Percentiles rank a stretch among this genome's conserved stretches.
phyloP scores from a whole-genome alignment of 805 yeast species.

The Wickerhamiella slavikovae region DNA sequence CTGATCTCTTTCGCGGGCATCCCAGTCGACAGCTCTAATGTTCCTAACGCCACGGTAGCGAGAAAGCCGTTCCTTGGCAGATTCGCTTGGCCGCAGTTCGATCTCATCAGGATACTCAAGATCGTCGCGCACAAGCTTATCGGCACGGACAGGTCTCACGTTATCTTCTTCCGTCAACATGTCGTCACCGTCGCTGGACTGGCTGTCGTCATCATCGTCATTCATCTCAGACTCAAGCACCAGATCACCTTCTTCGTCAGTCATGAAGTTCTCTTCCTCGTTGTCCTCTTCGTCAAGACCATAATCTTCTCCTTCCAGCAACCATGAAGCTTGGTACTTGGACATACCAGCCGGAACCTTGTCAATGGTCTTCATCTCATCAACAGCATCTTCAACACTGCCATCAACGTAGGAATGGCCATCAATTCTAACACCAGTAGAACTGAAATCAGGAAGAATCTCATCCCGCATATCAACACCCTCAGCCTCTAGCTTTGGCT shows the following conservation, averaged over 20 bases:
- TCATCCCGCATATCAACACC: no score
- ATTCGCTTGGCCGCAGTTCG: slow-evolving; percentile 56
- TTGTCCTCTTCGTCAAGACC: slow-evolving; percentile 22
- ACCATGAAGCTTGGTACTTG: slow-evolving; percentile 60
- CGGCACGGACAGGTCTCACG: slow-evolving; percentile 54
- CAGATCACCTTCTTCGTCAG: slow-evolving; percentile 14
- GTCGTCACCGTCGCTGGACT: slow-evolving; percentile 17
- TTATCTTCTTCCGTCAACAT: slow-evolving; percentile 10
- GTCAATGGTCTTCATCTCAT: slow-evolving; percentile 17
- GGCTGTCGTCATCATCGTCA: slow-evolving; percentile 67
- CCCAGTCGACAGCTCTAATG: slow-evolving; percentile 68
- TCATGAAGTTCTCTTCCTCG: slow-evolving; percentile 10
- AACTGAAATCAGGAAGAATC: no score
- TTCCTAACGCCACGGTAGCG: slow-evolving; percentile 80
- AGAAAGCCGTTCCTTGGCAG: slow-evolving; percentile 52
- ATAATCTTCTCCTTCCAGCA: slow-evolving; percentile 26
- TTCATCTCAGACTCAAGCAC: slow-evolving; percentile 17
- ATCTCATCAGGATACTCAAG: slow-evolving; percentile 90
- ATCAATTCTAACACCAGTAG: slow-evolving; percentile 32
- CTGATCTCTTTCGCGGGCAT: slow-evolving; percentile 60
- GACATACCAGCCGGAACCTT: slow-evolving; percentile 52
- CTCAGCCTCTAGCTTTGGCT: slow-evolving; percentile 16
- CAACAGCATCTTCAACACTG: slow-evolving; percentile 13
- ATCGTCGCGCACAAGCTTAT: slow-evolving; percentile 75
- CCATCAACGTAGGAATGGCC: slow-evolving; percentile 32